Base-by-base conservation (phyloP, 139 green algal genomes). In the Coelastrella sp. region DNA sequence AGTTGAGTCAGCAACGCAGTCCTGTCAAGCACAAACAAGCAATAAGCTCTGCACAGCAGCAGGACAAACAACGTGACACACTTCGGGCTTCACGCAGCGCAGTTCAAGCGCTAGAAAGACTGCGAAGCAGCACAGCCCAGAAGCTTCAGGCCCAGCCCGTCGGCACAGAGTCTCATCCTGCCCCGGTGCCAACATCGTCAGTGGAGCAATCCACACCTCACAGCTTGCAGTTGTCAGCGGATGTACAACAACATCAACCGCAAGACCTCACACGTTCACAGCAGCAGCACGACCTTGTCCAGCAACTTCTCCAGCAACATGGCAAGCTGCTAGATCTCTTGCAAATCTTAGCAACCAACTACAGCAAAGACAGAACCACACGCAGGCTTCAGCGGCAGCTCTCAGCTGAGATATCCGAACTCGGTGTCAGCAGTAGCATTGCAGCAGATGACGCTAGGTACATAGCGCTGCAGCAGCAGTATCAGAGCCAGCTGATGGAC, bases 311-410 rank as follows among this genome's bases (percentile, higher is more conserved):
- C 54, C n/a, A 71, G 66, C 83, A 88, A 56, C 83, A 88, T 22
- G 23, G 54, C 66, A 88, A 88, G 83, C n/a, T 88, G 47, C 68
- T 88, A 7, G 83, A 88, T n/a, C 7, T 88, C 10, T 17, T 88
- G 68, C 68, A 80, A 19, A 54, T 57, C 19, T 54, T 88, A n/a
- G 56, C 68, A 14, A 80, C 32, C 54, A 88, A 23, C 54, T 22
- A 75, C 66, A 57, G 64, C 23, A 78, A 73, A 13, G n/a, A n/a
- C 61, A 19, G 16, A 3, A 6, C 47, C 10, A 75, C 22, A 14
- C 16, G 22, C 60, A 32, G 64, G 32, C 54, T 20, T 7, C 82
- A 87, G 22, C 8, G 56, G 82, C 65, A 65, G 5, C 20, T 66
- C 22, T 54, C 81, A 54, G 81, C 58, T 23, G 80, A 22, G 19